Conservation (phyloP, 164 flowering plant genomes). For the Chimonanthus salicifolius region DNA sequence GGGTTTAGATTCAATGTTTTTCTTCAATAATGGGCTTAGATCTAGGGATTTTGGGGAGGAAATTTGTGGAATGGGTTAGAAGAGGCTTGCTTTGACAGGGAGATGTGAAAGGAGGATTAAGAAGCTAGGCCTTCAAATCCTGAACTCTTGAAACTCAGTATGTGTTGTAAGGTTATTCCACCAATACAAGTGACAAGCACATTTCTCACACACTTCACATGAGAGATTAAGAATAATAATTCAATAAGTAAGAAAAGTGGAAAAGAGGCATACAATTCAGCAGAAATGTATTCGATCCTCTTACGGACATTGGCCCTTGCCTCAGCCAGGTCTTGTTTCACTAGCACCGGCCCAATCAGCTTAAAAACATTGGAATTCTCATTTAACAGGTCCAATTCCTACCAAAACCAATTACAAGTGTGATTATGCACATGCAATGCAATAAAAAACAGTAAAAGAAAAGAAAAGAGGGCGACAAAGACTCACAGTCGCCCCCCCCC, state of each 20-base stretch:
- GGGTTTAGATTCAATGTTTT: too few species aligned
- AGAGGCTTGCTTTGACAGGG: too few species aligned
- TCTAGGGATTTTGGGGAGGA: too few species aligned
- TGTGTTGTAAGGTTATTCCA: too few species aligned
- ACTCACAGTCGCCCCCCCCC: too few species aligned
- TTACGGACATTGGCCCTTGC: conserved; percentile 96
- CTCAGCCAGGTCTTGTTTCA: conserved; percentile 96
- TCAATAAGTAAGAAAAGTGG: background rate
- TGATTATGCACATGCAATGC: background rate
- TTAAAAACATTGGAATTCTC: conserved; percentile 91
- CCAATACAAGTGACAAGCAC: too few species aligned
- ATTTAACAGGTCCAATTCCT: conserved; percentile 87
- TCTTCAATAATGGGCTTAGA: too few species aligned
- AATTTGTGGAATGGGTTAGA: too few species aligned
- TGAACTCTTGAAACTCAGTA: too few species aligned
- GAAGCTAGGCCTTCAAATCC: too few species aligned
- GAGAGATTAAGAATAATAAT: background rate
- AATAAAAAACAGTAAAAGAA: background rate
- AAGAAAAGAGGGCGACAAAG: background rate
- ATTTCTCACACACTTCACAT: too few species aligned
- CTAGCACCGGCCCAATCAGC: conserved; percentile 94
- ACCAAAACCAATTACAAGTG: conserved; percentile 9
- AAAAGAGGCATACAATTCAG: conserved; percentile 68
- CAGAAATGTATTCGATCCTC: conserved; percentile 91
- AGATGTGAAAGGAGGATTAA: too few species aligned